Evolutionary conservation across 139 green algal genomes (phyloP), one percentile per base, ranked within the genome.

Genomic region (Closterium sp.): DNA sequence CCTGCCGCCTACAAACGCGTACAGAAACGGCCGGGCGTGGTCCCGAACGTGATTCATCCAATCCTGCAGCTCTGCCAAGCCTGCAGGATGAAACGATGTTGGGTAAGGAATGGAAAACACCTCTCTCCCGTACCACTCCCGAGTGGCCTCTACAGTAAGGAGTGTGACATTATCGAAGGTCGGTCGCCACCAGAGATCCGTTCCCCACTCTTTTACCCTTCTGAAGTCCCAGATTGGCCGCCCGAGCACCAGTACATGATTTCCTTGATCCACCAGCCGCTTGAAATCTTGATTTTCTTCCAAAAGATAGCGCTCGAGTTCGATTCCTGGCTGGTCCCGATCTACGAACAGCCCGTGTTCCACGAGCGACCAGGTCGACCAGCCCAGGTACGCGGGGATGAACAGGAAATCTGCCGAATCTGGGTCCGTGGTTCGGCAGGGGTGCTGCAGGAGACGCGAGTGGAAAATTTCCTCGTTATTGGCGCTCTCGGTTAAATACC

Each of bases 91-190:
- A 34, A 87, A 87, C 85, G 85, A 87, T 7, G 85, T 87, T 10
- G 85, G 85, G 85, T 87, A 87, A 30, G 85, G 85, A 30, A 87
- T 31, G 9, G 85, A 87, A 87, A 87, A 87, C 28, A 32, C 85
- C n/a, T 79, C 62, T 79, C 62, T 79, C 9, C 62, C 62, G 19
- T 79, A 79, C 62, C 62, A 79, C 62, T 79, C 62, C 62, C 62
- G 17, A 27, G 62, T 79, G 17, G 62, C 62, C 62, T 79, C 62
- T 79, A 79, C 62, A 79, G 62, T 79, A 79, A 79, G 62, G 13
- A 79, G 62, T 79, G 62, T 79, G 62, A 79, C 62, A 79, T 79
- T 79, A 79, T 79, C 27, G 62, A 79, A 79, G 62, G 62, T 79
- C 62, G 62, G 62, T 27, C 62, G 62, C 62, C 62, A 79, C 62